Evolutionary conservation across 164 flowering plant species (phyloP), one percentile per base, ranked within the genome.

Genomic region (Sextonia rubra): DNA sequence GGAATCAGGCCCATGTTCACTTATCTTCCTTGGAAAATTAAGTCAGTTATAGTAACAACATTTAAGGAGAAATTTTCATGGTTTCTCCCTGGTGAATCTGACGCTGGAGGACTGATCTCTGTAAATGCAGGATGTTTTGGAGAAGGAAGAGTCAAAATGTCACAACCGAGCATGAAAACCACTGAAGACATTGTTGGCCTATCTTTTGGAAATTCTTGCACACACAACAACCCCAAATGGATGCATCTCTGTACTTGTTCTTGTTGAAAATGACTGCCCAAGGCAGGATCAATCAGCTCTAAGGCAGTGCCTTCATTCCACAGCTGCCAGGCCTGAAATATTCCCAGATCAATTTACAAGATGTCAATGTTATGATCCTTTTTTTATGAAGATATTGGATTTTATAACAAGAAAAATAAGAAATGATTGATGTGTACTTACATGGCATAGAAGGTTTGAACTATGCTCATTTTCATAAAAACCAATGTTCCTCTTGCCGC

Each of bases 401-500:
- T 7, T 37, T 6, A 37, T 37, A 37, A 37, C 2, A 8, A 37
- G 44, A 37, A 3, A 37, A 37, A 7, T 37, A 37, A 32, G 11
- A 37, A 37, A 37, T 7, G 44, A 37, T 37, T 37, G 44, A 0
- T 37, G 44, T 7, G 44, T 0, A 61, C 64, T 61, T 61, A 61
- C 64, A 61, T 9, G 14, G 22, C 64, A 12, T 61, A 61, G 8
- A 25, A 61, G 64, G 27, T 61, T 61, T 12, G 25, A 23, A 6
- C 22, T 9, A 26, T 61, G 64, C 15, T 61, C 27, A 61, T 61
- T 14, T 9, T 61, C 3, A 61, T 61, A 61, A 24, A 22, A 84
- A 18, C 82, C 82, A 66, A 80, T 80, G 44, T 72, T 82, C n/a
- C 47, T 76, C 74, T 69, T 72, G 12, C 84, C 83, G 30, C 76